These are phyloP conservation scores for Chamaecyparis obtusa DNA, from an alignment of 75 land plant genomes.

Conservation along the genomic window DNA sequence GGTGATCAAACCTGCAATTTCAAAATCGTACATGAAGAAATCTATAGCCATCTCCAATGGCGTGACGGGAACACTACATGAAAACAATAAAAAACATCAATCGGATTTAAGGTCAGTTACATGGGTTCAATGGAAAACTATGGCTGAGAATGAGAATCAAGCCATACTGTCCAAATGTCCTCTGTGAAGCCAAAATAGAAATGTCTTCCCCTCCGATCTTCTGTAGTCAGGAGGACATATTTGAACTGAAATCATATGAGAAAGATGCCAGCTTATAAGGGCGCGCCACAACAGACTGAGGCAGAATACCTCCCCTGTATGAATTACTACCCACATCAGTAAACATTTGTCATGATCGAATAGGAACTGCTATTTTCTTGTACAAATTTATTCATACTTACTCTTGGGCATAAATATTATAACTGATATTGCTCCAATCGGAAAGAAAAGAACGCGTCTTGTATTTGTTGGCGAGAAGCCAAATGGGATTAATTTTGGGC, in stretches of 20 bases:
- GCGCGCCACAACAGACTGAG: background rate
- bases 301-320: background rate
- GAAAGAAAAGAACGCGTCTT: background rate
- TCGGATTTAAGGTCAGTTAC: background rate
- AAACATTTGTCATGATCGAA: background rate
- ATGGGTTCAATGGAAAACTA: background rate
- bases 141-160: background rate
- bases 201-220: constrained; percentile 1
- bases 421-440: too few relatives aligned
- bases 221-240: background rate
- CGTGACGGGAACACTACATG: constrained; percentile 43
- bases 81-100: background rate
- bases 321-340: background rate
- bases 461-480: constrained; percentile 27
- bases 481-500: constrained; percentile 26
- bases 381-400: too few relatives aligned
- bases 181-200: constrained; percentile 8
- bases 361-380: too few relatives aligned
- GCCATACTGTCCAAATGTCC: background rate
- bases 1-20: constrained; percentile 41
- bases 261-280: constrained; percentile 1
- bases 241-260: background rate
- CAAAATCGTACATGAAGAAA: constrained; percentile 44
- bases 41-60: constrained; percentile 71
- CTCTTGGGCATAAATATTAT: too few relatives aligned